phyloP scores from a whole-genome alignment of 495 filamentous ascomycete species.

The Penicillium fimorum region DNA sequence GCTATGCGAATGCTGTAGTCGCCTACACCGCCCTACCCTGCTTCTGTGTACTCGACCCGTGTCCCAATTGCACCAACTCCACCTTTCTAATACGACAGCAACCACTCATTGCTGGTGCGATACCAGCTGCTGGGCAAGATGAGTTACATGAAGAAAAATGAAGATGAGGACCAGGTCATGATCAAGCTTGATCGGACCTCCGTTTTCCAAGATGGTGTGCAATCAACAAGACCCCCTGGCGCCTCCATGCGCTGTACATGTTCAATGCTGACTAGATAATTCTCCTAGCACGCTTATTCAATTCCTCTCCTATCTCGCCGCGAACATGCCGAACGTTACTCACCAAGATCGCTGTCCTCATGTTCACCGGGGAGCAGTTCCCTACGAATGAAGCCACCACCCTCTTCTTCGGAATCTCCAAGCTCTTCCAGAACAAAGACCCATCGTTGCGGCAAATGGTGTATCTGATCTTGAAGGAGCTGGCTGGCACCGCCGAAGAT shows the following conservation, averaged over 20 bases:
- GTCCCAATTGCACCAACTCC: conserved; percentile 27
- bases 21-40: conserved; percentile 34
- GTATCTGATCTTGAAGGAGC: conserved; percentile 94
- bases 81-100: conserved; percentile 22
- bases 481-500: conserved; percentile 94
- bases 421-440: conserved; percentile 99
- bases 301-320: conserved; percentile 90
- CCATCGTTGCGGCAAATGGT: conserved; percentile 98
- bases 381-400: conserved; percentile 95
- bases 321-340: conserved; percentile 92
- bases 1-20: conserved; percentile 30
- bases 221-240: conserved; percentile 26
- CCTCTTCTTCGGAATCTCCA: conserved; percentile 98
- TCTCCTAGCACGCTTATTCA: conserved; percentile 86
- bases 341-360: conserved; percentile 94
- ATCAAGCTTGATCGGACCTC: conserved; percentile 97
- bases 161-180: conserved; percentile 89
- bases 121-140: conserved; percentile 54
- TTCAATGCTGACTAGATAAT: conserved; percentile 22
- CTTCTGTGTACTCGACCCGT: conserved; percentile 30
- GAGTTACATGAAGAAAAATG: conserved; percentile 98
- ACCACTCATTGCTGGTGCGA: conserved; percentile 36
- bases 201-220: conserved; percentile 96
- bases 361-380: conserved; percentile 96
- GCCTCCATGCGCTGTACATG: conserved; percentile 15